phyloP scores from a whole-genome alignment of 176 grass and related monocot genomes.

The Triticum timopheevii region DNA sequence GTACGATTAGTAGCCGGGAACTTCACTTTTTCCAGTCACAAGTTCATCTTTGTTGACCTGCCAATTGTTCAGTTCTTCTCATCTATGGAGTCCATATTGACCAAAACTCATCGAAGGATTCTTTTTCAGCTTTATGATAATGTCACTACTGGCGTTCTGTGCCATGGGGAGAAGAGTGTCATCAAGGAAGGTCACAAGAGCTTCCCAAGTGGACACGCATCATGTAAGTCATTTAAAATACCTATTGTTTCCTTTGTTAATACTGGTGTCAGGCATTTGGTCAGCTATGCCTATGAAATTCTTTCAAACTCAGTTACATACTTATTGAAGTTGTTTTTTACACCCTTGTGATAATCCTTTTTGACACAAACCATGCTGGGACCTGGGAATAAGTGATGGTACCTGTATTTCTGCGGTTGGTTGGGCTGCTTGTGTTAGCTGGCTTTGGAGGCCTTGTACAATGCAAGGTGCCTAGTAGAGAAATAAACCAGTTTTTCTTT shows the following conservation, averaged over 20 bases:
- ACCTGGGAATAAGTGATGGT: neutral
- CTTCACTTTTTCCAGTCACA: neutral
- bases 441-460: no score
- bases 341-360: neutral
- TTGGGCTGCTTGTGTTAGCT: neutral
- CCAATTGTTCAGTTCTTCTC: slow-evolving; percentile 9
- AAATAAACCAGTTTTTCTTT: no score
- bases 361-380: neutral
- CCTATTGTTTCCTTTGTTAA: slow-evolving; percentile 15
- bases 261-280: neutral
- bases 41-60: slow-evolving; percentile 21
- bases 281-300: neutral
- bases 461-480: no score
- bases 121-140: slow-evolving; percentile 72
- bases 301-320: neutral
- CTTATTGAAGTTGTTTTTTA: neutral
- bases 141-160: slow-evolving; percentile 70
- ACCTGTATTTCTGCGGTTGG: neutral
- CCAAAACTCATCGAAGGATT: neutral
- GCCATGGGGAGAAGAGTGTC: slow-evolving; percentile 76
- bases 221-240: slow-evolving; percentile 48
- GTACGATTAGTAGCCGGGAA: slow-evolving; percentile 37
- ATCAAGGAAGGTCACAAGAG: slow-evolving; percentile 96
- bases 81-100: neutral
- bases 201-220: slow-evolving; percentile 94